Percentiles rank a stretch among this genome's conserved stretches.
These are phyloP conservation scores for Xylariaceae sp. DNA, from an alignment of 2,329 filamentous ascomycete species.

Conservation along the genomic window DNA sequence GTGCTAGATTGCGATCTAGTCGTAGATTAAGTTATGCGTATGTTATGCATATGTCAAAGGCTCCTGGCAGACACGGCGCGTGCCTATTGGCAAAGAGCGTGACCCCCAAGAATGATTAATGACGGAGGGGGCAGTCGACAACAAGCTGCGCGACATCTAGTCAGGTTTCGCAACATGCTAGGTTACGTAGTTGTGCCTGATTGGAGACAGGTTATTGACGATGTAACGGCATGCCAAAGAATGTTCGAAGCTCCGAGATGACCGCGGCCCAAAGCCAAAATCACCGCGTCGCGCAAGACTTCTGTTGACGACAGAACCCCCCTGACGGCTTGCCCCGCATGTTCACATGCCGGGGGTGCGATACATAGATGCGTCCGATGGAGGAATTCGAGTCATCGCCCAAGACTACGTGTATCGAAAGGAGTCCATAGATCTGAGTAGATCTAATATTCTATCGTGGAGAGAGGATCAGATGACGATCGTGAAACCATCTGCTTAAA, in stretches of 20 bases:
- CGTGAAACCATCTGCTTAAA: constrained; percentile 1
- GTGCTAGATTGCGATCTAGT: constrained; percentile 16
- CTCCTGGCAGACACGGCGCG: constrained; percentile 14
- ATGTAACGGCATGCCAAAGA: constrained; percentile 25
- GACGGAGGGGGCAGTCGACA: constrained; percentile 11
- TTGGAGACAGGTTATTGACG: constrained; percentile 8
- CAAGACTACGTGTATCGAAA: not conserved
- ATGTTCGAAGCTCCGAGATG: constrained; percentile 21
- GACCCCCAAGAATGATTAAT: constrained; percentile 22
- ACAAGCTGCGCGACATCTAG: constrained; percentile 7
- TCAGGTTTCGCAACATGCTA: constrained; percentile 2
- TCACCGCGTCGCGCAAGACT: constrained; percentile 19
- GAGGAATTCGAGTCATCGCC: constrained; percentile 8
- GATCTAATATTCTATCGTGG: not conserved
- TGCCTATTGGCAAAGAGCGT: constrained; percentile 20
- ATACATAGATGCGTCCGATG: constrained; percentile 11
- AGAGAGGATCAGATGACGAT: constrained; percentile 22
- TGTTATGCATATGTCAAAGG: constrained; percentile 2
- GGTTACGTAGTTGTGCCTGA: constrained; percentile 18
- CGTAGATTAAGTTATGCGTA: not conserved
- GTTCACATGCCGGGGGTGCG: constrained; percentile 5
- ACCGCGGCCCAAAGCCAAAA: constrained; percentile 15
- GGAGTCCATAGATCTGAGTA: not conserved
- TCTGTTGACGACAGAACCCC: constrained; percentile 25
- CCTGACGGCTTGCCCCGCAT: constrained; percentile 23